A percentile compares a stretch with the other conserved stretches of the same genome.
Conservation (phyloP, 1,139 yeast species). For the Torulaspora globosa region DNA sequence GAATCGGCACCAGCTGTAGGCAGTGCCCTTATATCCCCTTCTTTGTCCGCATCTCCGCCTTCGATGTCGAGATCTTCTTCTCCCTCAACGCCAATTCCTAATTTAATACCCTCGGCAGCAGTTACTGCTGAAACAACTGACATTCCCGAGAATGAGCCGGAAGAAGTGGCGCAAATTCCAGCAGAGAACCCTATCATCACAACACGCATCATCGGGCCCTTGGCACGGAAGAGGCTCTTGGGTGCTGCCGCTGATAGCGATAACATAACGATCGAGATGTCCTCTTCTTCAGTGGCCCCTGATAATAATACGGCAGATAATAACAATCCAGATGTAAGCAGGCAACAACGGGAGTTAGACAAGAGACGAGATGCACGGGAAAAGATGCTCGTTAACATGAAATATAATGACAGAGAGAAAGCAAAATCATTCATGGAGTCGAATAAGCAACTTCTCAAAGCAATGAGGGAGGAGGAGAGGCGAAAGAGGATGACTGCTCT, state of each 20-base stretch:
- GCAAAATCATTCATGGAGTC: constrained; percentile 36
- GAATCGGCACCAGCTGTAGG: constrained; percentile 1
- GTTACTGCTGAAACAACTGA: constrained; percentile 13
- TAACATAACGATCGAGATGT: constrained; percentile 11
- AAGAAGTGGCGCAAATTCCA: constrained; percentile 3
- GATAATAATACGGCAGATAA: constrained; percentile 9
- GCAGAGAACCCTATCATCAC: constrained; percentile 9
- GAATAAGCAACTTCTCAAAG: constrained; percentile 31
- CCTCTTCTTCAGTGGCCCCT: constrained; percentile 11
- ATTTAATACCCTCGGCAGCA: constrained; percentile 10
- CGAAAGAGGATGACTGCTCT: constrained; percentile 31
- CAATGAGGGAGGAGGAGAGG: constrained; percentile 35
- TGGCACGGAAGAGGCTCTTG: constrained; percentile 12
- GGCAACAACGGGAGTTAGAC: constrained; percentile 32
- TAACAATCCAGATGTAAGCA: constrained; percentile 7
- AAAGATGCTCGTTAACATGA: constrained; percentile 35
- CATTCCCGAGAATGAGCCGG: constrained; percentile 7
- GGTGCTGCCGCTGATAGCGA: constrained; percentile 12
- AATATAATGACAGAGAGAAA: constrained; percentile 35
- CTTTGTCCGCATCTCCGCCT: constrained; percentile 9
- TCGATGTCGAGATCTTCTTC: constrained; percentile 12
- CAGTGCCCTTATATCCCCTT: constrained; percentile 1
- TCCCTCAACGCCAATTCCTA: constrained; percentile 9
- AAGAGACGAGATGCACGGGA: constrained; percentile 34
- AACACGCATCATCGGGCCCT: constrained; percentile 14